These are phyloP conservation scores for Salix udensis DNA, from an alignment of 345 rosid species.

Conservation along the genomic window DNA sequence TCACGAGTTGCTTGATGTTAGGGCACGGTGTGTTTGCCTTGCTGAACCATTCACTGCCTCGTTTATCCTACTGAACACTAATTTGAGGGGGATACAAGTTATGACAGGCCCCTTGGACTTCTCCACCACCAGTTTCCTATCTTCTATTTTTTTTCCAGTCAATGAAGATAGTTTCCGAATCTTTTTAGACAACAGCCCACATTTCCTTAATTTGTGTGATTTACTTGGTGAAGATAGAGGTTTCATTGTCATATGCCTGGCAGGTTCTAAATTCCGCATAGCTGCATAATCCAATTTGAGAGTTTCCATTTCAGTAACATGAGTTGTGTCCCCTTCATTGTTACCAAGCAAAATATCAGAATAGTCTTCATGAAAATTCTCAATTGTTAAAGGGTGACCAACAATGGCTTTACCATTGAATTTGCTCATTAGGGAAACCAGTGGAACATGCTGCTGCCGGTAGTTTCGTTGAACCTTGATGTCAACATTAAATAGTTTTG, in stretches of 20 bases:
- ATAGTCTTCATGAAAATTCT: conserved; percentile 40
- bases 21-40: conserved; percentile 14
- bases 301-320: neutral
- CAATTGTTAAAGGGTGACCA: conserved; percentile 76
- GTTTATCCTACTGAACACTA: conserved; percentile 88
- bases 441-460: conserved; percentile 67
- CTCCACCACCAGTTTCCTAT: conserved; percentile 38
- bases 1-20: conserved; percentile 16
- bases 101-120: conserved; percentile 62
- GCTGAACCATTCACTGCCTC: conserved; percentile 77
- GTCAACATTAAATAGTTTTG: conserved; percentile 59
- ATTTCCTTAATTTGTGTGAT: conserved; percentile 29
- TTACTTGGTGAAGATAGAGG: conserved; percentile 11
- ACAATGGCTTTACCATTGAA: conserved; percentile 73
- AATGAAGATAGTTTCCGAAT: conserved; percentile 75
- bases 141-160: conserved; percentile 49
- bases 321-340: conserved; percentile 20
- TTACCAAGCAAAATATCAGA: conserved; percentile 24
- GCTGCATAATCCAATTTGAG: conserved; percentile 19
- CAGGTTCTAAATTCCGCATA: conserved; percentile 24
- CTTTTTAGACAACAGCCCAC: conserved; percentile 51
- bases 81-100: conserved; percentile 76
- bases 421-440: conserved; percentile 87
- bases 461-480: conserved; percentile 71
- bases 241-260: conserved; percentile 28